These are phyloP conservation scores for Penicillium fuscoglaucum DNA, from an alignment of 2,329 filamentous ascomycete genomes.

Conservation along the genomic window DNA sequence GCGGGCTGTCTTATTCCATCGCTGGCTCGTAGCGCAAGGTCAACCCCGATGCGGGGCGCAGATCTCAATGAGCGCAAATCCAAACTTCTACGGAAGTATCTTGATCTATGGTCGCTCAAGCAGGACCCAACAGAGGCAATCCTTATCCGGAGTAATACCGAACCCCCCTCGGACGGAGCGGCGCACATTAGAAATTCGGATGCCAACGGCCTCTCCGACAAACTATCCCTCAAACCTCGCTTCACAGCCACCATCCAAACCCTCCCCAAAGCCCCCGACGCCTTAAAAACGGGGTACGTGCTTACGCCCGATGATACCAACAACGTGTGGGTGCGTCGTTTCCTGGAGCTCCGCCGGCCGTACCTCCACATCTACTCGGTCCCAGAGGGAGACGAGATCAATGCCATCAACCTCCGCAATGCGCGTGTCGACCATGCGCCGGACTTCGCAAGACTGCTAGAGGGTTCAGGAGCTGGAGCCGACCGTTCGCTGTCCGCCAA, in stretches of 20 bases:
- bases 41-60: constrained; percentile 38
- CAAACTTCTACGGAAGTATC: constrained; percentile 44
- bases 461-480: constrained; percentile 45
- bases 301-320: constrained; percentile 75
- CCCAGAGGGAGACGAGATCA: constrained; percentile 84
- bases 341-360: constrained; percentile 85
- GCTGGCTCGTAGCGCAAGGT: constrained; percentile 36
- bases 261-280: constrained; percentile 74
- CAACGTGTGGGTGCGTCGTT: constrained; percentile 85
- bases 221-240: constrained; percentile 54
- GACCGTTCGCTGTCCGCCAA: constrained; percentile 41
- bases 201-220: constrained; percentile 30
- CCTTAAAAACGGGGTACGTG: constrained; percentile 85
- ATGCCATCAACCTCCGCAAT: constrained; percentile 83
- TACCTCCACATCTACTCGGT: constrained; percentile 89
- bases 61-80: constrained; percentile 41
- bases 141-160: constrained; percentile 46
- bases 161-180: constrained; percentile 44
- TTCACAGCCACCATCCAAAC: constrained; percentile 75
- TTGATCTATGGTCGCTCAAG: constrained; percentile 46
- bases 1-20: constrained; percentile 41
- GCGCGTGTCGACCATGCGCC: constrained; percentile 90
- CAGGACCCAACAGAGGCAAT: constrained; percentile 45
- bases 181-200: constrained; percentile 28
- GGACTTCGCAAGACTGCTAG: constrained; percentile 76